These are phyloP conservation scores for Murraya paniculata DNA, from an alignment of 345 rosid genomes.

Conservation along the genomic window DNA sequence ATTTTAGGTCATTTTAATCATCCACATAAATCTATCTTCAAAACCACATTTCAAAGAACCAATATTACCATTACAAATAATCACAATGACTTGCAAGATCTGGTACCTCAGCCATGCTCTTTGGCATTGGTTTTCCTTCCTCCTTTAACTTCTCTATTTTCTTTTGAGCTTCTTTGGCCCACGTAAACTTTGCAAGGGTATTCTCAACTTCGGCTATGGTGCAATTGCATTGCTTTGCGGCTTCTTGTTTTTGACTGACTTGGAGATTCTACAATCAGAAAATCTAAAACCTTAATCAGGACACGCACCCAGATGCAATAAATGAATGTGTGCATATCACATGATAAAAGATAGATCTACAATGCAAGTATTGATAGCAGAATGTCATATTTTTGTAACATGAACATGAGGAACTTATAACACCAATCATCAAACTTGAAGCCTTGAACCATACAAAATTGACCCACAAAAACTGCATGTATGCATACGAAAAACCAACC, in stretches of 20 bases:
- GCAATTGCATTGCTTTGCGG: slow-evolving; percentile 76
- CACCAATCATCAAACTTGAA: background rate
- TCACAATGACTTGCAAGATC: slow-evolving; percentile 8
- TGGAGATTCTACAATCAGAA: slow-evolving; percentile 73
- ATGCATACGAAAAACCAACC: slow-evolving; percentile 44
- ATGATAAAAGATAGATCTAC: background rate
- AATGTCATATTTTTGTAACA: background rate
- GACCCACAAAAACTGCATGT: background rate
- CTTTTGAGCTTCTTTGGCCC: slow-evolving; percentile 85
- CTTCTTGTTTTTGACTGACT: slow-evolving; percentile 75
- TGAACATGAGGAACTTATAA: background rate
- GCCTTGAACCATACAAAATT: background rate
- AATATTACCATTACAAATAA: background rate
- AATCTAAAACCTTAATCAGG: slow-evolving; percentile 48
- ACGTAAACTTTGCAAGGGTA: slow-evolving; percentile 70
- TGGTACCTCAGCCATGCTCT: slow-evolving; percentile 78
- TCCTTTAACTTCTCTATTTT: slow-evolving; percentile 61
- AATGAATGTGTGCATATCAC: background rate
- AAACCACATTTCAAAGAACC: background rate
- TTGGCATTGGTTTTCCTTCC: slow-evolving; percentile 87
- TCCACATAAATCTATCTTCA: background rate
- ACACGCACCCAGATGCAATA: slow-evolving; percentile 14
- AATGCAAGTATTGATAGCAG: background rate
- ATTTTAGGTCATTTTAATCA: background rate
- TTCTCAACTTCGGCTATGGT: slow-evolving; percentile 80